phyloP scores from a whole-genome alignment of 192 early-diverging fungal genomes.

The Backusella circina region DNA sequence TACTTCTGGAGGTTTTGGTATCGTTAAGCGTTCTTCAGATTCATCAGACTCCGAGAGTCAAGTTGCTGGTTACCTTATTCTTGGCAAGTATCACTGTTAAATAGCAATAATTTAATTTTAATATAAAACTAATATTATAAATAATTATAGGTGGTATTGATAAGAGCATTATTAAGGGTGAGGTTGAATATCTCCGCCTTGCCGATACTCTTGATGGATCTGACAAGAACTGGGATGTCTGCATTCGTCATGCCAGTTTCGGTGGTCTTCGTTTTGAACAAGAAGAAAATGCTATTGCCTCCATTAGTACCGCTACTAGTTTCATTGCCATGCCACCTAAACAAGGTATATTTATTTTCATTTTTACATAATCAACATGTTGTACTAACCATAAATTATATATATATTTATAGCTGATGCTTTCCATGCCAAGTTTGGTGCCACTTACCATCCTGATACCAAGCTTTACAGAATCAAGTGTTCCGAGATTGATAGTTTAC shows the following conservation, averaged over 20 bases:
- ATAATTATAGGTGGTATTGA: conserved; percentile 30
- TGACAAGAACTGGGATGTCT: conserved; percentile 33
- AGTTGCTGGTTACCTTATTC: conserved; percentile 29
- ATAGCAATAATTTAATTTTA: not conserved
- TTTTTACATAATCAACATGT: not conserved
- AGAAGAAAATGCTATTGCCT: conserved; percentile 22
- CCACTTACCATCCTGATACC: conserved; percentile 9
- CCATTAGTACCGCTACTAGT: conserved; percentile 28
- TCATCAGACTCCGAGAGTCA: not conserved
- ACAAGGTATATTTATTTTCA: conserved; percentile 5
- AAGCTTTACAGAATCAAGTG: conserved; percentile 33
- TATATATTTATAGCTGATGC: conserved; percentile 32
- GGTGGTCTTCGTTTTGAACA: conserved; percentile 20
- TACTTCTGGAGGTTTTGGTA: conserved; percentile 18
- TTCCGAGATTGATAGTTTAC: conserved; percentile 21
- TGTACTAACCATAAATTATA: not conserved
- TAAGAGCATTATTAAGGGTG: conserved; percentile 20
- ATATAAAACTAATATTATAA: not conserved
- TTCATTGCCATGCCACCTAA: conserved; percentile 26
- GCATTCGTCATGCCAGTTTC: conserved; percentile 25
- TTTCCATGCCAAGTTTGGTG: conserved; percentile 26
- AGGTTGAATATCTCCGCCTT: conserved; percentile 15
- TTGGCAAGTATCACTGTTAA: conserved; percentile 5
- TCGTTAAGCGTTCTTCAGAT: conserved; percentile 19
- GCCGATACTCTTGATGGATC: not conserved